Conservation (phyloP, 176 grass and related monocot species). For the Musa schizocarpa region DNA sequence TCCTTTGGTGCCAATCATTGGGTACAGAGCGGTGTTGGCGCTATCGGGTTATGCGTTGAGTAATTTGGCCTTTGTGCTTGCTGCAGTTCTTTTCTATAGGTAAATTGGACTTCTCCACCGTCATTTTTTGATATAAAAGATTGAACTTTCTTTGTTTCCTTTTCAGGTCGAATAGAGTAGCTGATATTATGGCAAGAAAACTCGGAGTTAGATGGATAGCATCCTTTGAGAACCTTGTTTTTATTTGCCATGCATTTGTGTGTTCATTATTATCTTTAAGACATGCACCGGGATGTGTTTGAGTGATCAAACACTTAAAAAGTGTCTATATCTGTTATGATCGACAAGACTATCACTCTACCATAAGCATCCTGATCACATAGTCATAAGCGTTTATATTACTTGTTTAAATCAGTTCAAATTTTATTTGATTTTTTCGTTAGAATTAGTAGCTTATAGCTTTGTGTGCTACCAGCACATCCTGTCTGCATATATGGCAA, state of each 20-base stretch:
- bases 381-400: neutral
- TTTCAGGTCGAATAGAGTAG: neutral
- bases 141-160: neutral
- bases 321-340: neutral
- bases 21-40: conserved; percentile 54
- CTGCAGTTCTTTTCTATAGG: conserved; percentile 73
- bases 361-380: neutral
- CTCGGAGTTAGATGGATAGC: no score
- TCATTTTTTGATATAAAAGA: neutral
- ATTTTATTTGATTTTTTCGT: neutral
- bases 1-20: conserved; percentile 57
- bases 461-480: neutral
- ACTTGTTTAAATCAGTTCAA: neutral
- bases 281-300: no score
- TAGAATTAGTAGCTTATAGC: neutral
- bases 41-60: conserved; percentile 57
- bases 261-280: neutral
- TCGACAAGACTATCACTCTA: neutral
- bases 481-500: neutral
- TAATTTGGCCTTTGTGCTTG: conserved; percentile 45
- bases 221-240: neutral
- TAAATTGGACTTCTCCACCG: conserved; percentile 20
- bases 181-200: no score
- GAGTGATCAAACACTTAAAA: neutral
- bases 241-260: neutral